phyloP scores from a whole-genome alignment of 495 filamentous ascomycete genomes.

The Schizothecium vesticola region DNA sequence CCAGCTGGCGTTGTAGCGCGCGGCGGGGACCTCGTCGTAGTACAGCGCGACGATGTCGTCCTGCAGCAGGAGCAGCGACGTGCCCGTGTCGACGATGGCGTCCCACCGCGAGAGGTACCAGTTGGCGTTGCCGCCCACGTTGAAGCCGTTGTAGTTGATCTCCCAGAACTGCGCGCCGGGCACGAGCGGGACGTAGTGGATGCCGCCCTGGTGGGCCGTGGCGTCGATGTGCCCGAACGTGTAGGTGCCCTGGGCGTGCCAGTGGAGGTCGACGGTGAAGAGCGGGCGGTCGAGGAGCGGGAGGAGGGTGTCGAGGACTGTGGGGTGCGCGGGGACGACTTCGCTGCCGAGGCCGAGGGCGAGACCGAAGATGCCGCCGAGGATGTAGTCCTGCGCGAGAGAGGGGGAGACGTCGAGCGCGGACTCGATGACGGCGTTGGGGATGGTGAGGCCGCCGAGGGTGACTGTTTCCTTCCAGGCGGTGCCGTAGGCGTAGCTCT shows the following conservation, averaged over 20 bases:
- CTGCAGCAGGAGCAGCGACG: conserved; percentile 62
- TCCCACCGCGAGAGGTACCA: conserved; percentile 35
- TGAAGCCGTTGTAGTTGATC: conserved; percentile 53
- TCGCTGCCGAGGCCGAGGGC: conserved; percentile 25
- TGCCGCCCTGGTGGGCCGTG: conserved; percentile 42
- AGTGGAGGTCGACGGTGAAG: conserved; percentile 66
- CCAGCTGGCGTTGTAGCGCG: conserved; percentile 48
- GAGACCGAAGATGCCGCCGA: conserved; percentile 37
- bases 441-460: conserved; percentile 46
- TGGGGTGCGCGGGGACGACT: conserved; percentile 51
- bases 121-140: conserved; percentile 47
- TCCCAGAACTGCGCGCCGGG: conserved; percentile 61
- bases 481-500: conserved; percentile 30
- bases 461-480: conserved; percentile 35
- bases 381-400: conserved; percentile 20
- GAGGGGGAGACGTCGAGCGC: conserved; percentile 28
- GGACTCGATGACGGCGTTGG: conserved; percentile 51
- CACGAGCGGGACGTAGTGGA: conserved; percentile 58
- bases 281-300: conserved; percentile 44
- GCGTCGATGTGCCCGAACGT: conserved; percentile 73
- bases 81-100: conserved; percentile 72
- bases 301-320: conserved; percentile 62
- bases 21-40: conserved; percentile 58
- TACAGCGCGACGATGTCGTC: conserved; percentile 55
- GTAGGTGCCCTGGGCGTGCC: conserved; percentile 61